phyloP scores from a whole-genome alignment of 371 early-diverging fungal species.

The Encephalitozoon cuniculi region DNA sequence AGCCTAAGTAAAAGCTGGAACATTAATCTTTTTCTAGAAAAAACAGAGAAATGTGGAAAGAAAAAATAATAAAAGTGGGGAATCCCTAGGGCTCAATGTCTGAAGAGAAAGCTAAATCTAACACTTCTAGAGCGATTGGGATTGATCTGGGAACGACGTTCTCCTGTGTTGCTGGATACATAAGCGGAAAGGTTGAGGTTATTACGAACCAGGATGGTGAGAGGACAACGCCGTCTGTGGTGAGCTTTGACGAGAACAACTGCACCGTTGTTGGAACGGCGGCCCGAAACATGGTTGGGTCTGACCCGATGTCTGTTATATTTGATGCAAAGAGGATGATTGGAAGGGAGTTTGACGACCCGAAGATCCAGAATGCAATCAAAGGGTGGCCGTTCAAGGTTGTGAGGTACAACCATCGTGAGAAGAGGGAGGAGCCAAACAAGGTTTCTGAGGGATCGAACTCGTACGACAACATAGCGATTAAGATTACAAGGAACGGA shows the following conservation, averaged over 20 bases:
- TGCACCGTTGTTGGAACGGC: constrained; percentile 79
- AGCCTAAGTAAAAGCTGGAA: not conserved
- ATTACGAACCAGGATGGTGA: constrained; percentile 85
- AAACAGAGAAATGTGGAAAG: constrained; percentile 11
- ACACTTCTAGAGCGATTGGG: constrained; percentile 57
- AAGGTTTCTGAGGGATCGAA: constrained; percentile 30
- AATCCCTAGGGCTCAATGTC: not conserved
- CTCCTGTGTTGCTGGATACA: constrained; percentile 89
- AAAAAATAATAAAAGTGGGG: not conserved
- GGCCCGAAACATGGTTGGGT: constrained; percentile 81
- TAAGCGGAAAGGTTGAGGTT: constrained; percentile 69
- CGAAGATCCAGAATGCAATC: constrained; percentile 47
- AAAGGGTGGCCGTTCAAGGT: constrained; percentile 60
- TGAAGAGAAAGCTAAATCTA: constrained; percentile 38
- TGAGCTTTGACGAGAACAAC: constrained; percentile 73
- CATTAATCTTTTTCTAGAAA: not conserved
- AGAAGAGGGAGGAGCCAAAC: constrained; percentile 35
- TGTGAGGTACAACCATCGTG: constrained; percentile 22
- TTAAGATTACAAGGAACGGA: constrained; percentile 38
- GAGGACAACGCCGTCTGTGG: constrained; percentile 84
- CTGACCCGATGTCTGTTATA: constrained; percentile 75
- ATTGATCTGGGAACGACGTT: constrained; percentile 94
- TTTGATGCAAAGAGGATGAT: constrained; percentile 90
- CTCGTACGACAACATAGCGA: constrained; percentile 28
- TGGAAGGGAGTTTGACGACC: constrained; percentile 65